Percentiles rank a stretch among this genome's conserved stretches.
These are phyloP conservation scores for Cryphonectria japonica DNA, from an alignment of 2,329 filamentous ascomycete genomes.

Conservation along the genomic window DNA sequence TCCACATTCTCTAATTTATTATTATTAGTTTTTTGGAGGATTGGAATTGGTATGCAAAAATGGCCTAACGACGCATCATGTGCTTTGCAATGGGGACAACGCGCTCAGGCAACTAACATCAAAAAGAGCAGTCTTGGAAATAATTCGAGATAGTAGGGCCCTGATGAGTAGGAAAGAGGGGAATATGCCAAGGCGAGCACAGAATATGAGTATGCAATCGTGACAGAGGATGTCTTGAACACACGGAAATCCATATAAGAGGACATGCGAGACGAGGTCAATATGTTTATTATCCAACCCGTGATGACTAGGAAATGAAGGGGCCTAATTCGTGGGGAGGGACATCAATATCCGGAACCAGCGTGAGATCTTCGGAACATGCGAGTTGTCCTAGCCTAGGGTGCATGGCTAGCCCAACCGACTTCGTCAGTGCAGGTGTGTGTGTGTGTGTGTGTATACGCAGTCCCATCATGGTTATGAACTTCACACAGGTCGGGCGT, in stretches of 20 bases:
- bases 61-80: conserved; percentile 20
- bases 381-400: neutral
- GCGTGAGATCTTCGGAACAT: conserved; percentile 1
- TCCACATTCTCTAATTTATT: conserved; percentile 21
- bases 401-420: neutral
- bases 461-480: neutral
- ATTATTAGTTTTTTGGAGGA: neutral
- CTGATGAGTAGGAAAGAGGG: neutral
- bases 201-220: too few species aligned
- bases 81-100: neutral
- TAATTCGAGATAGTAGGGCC: neutral
- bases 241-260: neutral
- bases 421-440: too few species aligned
- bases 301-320: conserved; percentile 11
- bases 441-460: too few species aligned
- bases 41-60: neutral
- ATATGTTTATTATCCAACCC: neutral
- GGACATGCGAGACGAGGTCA: neutral
- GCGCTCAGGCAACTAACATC: neutral
- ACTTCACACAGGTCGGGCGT: conserved; percentile 14
- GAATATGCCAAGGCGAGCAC: neutral
- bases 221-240: neutral
- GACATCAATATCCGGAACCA: conserved; percentile 9
- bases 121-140: neutral
- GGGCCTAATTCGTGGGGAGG: conserved; percentile 19